Conservation (phyloP, 2,329 filamentous ascomycete genomes). For the Hypoxylon sp. region DNA sequence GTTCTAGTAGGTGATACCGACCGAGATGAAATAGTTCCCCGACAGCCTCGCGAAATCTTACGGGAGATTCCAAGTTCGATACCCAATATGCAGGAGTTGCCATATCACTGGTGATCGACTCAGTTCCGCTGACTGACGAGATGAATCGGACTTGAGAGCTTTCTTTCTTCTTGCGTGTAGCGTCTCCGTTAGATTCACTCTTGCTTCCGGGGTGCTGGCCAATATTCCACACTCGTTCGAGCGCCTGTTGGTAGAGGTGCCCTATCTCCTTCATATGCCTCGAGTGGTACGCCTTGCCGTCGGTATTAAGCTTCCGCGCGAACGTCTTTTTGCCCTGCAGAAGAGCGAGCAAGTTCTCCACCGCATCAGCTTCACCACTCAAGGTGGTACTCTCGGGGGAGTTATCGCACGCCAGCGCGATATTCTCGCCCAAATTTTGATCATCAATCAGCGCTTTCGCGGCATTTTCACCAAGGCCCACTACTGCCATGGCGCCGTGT, state of each 20-base stretch:
- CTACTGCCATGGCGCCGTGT: not conserved
- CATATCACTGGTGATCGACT: not conserved
- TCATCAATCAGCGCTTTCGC: not conserved
- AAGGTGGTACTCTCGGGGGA: constrained; percentile 32
- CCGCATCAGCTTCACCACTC: not conserved
- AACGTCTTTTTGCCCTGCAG: constrained; percentile 2
- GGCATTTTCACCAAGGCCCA: not conserved
- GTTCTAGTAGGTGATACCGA: constrained; percentile 5
- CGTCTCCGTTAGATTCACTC: not conserved
- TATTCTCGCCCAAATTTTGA: not conserved
- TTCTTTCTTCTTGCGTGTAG: not conserved
- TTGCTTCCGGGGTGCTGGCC: not conserved
- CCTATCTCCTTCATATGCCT: constrained; percentile 29
- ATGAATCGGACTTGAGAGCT: not conserved
- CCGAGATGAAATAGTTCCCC: not conserved
- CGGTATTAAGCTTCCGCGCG: constrained; percentile 5
- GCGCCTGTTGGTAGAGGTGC: constrained; percentile 19
- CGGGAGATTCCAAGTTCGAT: constrained; percentile 2
- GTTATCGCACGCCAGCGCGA: constrained; percentile 40
- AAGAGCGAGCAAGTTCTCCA: not conserved
- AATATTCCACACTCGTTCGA: not conserved
- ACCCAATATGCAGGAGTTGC: constrained; percentile 20
- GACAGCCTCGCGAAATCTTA: not conserved
- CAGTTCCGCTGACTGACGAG: not conserved
- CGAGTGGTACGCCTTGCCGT: constrained; percentile 20